Evolutionary conservation across 2,329 filamentous ascomycete species (phyloP).

Genomic region (Pseudofabraea citricarpa): DNA sequence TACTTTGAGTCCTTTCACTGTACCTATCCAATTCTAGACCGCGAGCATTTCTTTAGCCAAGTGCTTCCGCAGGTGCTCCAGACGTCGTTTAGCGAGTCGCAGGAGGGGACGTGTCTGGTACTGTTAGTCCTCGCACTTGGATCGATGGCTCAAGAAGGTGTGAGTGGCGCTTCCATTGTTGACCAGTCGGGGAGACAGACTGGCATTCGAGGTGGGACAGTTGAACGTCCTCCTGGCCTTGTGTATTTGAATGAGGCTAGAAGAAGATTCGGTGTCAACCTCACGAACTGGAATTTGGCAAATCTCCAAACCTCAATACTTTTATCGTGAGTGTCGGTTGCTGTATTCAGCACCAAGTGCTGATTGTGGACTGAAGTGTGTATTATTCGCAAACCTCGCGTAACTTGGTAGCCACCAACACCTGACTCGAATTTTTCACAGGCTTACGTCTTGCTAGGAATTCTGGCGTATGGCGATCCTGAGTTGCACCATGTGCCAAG

Average conservation of each 20-base stretch:
- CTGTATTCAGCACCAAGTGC: not conserved
- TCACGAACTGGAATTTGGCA: not conserved
- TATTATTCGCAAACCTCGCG: conserved; percentile 6
- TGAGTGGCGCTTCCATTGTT: not conserved
- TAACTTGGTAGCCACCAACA: not conserved
- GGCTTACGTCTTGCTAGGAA: not conserved
- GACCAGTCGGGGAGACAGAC: not conserved
- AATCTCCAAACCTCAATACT: conserved; percentile 2
- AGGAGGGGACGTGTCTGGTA: not conserved
- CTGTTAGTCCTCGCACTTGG: conserved; percentile 3
- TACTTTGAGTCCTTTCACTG: conserved; percentile 1
- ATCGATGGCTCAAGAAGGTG: not conserved
- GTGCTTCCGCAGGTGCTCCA: not conserved
- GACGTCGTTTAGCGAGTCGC: not conserved
- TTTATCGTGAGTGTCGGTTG: not conserved
- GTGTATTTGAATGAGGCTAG: conserved; percentile 2
- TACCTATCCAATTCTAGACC: conserved; percentile 2
- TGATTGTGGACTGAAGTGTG: not conserved
- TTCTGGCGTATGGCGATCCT: conserved; percentile 1
- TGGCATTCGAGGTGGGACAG: not conserved
- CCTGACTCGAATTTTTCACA: no score
- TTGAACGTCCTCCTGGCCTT: not conserved
- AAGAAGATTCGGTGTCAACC: not conserved
- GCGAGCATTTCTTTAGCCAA: not conserved
- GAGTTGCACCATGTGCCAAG: conserved; percentile 1